Evolutionary conservation across 805 yeast genomes (phyloP).

Genomic region (Sugiyamaella boreocaroliniensis): DNA sequence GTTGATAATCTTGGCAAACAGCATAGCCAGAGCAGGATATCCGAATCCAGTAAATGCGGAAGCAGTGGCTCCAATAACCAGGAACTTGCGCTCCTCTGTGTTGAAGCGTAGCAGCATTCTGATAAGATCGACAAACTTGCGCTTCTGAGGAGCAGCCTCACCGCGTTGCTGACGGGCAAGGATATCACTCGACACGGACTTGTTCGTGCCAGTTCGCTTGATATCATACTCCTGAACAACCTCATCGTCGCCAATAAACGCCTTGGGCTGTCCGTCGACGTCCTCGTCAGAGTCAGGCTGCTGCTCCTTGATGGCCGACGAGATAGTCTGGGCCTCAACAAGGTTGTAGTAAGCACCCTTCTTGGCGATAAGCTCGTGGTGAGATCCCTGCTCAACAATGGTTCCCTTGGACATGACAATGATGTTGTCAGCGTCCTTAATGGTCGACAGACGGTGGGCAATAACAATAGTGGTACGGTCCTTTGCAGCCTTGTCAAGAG

Average conservation of each 20-base stretch:
- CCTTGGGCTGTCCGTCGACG: constrained; percentile 6
- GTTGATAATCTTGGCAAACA: constrained; percentile 31
- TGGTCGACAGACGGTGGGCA: constrained; percentile 52
- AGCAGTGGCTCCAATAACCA: constrained; percentile 22
- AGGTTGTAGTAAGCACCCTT: constrained; percentile 27
- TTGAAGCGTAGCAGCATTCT: constrained; percentile 21
- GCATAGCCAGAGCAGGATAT: constrained; percentile 32
- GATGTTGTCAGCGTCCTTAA: constrained; percentile 47
- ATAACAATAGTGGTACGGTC: constrained; percentile 46
- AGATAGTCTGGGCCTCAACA: constrained; percentile 32
- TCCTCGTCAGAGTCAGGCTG: constrained; percentile 14
- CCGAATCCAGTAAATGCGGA: constrained; percentile 32
- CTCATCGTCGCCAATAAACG: constrained; percentile 8
- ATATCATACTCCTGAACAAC: constrained; percentile 2
- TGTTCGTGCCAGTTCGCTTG: constrained; percentile 9
- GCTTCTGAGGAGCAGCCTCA: neutral
- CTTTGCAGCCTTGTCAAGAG: constrained; percentile 30
- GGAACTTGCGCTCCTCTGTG: constrained; percentile 22
- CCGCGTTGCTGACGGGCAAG: constrained; percentile 7
- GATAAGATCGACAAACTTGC: neutral
- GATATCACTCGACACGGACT: constrained; percentile 13
- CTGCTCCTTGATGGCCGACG: constrained; percentile 11
- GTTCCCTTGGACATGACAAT: constrained; percentile 46
- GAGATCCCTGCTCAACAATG: constrained; percentile 43
- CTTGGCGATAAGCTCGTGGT: constrained; percentile 29